Base-by-base conservation (phyloP, 371 early-diverging fungal species). In the Lichtheimia ornata region DNA sequence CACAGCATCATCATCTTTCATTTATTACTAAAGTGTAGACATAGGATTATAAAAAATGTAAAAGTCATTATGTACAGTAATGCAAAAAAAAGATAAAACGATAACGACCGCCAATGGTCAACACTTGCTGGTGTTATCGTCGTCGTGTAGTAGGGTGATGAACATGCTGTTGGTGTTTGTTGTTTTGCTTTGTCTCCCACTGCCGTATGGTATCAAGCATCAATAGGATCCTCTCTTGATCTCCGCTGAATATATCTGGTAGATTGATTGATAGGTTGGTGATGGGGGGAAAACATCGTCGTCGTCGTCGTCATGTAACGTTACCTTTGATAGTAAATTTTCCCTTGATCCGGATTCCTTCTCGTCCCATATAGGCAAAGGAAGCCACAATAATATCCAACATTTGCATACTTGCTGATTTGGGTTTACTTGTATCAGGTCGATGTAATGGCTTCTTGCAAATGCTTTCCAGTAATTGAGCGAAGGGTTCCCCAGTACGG, bases 301-400 rank as follows among this genome's bases (percentile, higher is more conserved):
- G n/a, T n/a, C n/a, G n/a, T 15, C 4, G 5, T 7, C 11, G 27
- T n/a, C 17, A 54, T 27, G 55, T 18, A 35, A 35, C 35, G 40
- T 69, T 73, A 76, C 81, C 81, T 70, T 83, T 77, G 44, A 84
- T 80, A 3, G 81, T 82, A 58, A 76, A 86, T 5, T 64, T 53
- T 2, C 82, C 83, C 41, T 84, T 81, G 2, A 82, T 70, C 51
- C 69, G 67, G 30, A 86, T 67, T 1, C 84, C 84, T 45, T 83
- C 84, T 2, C 74, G 65, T n/a, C 73, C 80, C 84, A 86, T 82
- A 56, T 82, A 86, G 55, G 83, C 78, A 71, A 84, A 84, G 12
- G 77, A 83, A 5, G 83, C 69, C 58, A 82, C 70, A 15, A 84
- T 67, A 56, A 74, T 79, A 56, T 86, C 86, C 53, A 86, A 71